Conservation (phyloP, 1,139 yeast genomes). For the Torulaspora pretoriensis region DNA sequence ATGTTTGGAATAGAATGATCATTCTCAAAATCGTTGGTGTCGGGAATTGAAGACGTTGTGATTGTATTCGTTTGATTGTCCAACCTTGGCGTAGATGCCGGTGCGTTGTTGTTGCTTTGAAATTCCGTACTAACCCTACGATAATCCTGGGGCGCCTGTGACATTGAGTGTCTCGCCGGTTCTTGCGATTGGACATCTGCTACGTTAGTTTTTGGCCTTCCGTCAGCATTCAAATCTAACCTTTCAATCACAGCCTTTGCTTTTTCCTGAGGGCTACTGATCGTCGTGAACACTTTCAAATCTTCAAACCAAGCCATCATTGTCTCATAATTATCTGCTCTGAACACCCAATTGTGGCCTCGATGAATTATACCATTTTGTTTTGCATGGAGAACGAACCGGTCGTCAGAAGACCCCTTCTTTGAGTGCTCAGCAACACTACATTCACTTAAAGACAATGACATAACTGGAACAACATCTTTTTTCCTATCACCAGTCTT, state of each 20-base stretch:
- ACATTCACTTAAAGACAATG: constrained; percentile 76
- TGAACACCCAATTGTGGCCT: constrained; percentile 90
- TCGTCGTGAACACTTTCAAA: constrained; percentile 52
- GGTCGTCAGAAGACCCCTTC: constrained; percentile 66
- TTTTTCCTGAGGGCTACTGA: constrained; percentile 28
- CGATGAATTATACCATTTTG: constrained; percentile 64
- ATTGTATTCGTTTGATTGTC: constrained; percentile 26
- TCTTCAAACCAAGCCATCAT: constrained; percentile 87
- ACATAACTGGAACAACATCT: constrained; percentile 85
- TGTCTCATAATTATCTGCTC: constrained; percentile 71
- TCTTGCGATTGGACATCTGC: constrained; percentile 3
- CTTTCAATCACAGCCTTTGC: constrained; percentile 27
- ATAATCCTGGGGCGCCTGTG: constrained; percentile 5
- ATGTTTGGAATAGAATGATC: constrained; percentile 22
- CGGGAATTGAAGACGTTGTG: constrained; percentile 27
- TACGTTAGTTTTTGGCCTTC: constrained; percentile 15
- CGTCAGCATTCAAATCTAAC: constrained; percentile 24
- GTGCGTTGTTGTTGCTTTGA: constrained; percentile 12
- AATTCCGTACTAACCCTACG: constrained; percentile 6
- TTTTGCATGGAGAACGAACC: constrained; percentile 75
- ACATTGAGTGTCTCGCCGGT: constrained; percentile 7
- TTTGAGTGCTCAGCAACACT: constrained; percentile 77
- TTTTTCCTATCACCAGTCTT: constrained; percentile 76
- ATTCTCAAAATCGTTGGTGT: constrained; percentile 21
- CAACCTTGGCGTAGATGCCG: constrained; percentile 19